phyloP scores from a whole-genome alignment of 2,329 filamentous ascomycete species.

The Ophiobolus disseminans region DNA sequence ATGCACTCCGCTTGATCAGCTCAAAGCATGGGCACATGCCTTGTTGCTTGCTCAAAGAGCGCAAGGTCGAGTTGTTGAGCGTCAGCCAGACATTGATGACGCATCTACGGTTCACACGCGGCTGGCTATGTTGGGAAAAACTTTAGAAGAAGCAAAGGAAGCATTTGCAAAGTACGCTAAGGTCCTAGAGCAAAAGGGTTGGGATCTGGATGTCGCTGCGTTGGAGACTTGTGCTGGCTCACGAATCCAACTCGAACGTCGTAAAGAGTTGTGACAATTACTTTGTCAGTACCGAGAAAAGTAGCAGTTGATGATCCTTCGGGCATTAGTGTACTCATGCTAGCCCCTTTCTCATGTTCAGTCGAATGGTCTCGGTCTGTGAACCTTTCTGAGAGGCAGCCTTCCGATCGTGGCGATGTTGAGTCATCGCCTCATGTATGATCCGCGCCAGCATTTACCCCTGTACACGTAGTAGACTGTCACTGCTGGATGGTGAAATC shows the following conservation, averaged over 20 bases:
- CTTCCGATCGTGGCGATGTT: not conserved
- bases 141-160: constrained; percentile 47
- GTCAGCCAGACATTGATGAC: constrained; percentile 23
- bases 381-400: not conserved
- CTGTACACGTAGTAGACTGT: not conserved
- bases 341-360: not conserved
- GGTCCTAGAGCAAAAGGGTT: constrained; percentile 60
- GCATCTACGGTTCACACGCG: constrained; percentile 42
- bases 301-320: not conserved
- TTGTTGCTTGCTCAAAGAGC: constrained; percentile 54
- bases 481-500: constrained; percentile 1
- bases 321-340: not conserved
- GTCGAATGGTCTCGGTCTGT: not conserved
- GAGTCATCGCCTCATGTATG: constrained; percentile 4
- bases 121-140: constrained; percentile 52
- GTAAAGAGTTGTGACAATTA: not conserved
- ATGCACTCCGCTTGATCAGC: constrained; percentile 57
- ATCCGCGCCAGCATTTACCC: constrained; percentile 1
- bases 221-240: constrained; percentile 69
- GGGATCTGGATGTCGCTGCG: constrained; percentile 69
- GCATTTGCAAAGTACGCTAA: constrained; percentile 57
- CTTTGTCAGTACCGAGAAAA: not conserved
- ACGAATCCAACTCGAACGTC: constrained; percentile 26
- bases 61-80: constrained; percentile 6
- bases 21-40: constrained; percentile 70